Evolutionary conservation across 208 protist species (phyloP).

Genomic region (Kentomonas sorsogonicus): DNA sequence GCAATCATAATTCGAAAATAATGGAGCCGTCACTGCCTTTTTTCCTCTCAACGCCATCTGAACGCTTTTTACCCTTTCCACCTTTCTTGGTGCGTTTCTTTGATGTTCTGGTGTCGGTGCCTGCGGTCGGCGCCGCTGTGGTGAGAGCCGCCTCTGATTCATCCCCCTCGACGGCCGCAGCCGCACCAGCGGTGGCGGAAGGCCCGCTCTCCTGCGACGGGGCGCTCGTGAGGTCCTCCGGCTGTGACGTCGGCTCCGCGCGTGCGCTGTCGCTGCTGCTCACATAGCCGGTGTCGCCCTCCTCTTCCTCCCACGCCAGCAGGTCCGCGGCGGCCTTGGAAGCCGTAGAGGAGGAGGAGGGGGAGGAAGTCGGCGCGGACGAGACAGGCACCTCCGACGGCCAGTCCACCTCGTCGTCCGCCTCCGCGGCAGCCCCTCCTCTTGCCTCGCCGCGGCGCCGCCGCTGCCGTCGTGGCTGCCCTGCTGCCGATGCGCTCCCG

Average conservation of each 20-base stretch:
- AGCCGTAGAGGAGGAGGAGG: not conserved
- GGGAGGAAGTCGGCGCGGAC: too few relatives aligned
- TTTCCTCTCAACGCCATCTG: too few relatives aligned
- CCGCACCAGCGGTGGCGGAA: not conserved
- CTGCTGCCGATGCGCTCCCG: too few relatives aligned
- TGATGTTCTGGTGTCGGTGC: too few relatives aligned
- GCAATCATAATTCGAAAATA: too few relatives aligned
- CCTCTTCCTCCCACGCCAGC: conserved; percentile 10
- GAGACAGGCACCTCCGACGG: too few relatives aligned
- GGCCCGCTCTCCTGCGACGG: not conserved
- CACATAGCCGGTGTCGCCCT: not conserved
- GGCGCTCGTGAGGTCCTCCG: not conserved
- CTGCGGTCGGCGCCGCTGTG: too few relatives aligned
- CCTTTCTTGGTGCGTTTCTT: not conserved
- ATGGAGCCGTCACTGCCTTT: too few relatives aligned
- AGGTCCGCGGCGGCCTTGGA: not conserved
- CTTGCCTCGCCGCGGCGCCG: not conserved
- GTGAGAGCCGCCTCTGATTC: too few relatives aligned
- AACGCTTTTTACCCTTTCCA: too few relatives aligned
- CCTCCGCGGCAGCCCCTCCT: not conserved
- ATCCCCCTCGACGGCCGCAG: not conserved
- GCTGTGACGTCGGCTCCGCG: too few relatives aligned
- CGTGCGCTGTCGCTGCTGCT: not conserved
- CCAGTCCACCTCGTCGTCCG: not conserved
- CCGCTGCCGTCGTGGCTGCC: not conserved